Conservation (phyloP, 2,329 filamentous ascomycete genomes). For the Colletotrichum coccodes region DNA sequence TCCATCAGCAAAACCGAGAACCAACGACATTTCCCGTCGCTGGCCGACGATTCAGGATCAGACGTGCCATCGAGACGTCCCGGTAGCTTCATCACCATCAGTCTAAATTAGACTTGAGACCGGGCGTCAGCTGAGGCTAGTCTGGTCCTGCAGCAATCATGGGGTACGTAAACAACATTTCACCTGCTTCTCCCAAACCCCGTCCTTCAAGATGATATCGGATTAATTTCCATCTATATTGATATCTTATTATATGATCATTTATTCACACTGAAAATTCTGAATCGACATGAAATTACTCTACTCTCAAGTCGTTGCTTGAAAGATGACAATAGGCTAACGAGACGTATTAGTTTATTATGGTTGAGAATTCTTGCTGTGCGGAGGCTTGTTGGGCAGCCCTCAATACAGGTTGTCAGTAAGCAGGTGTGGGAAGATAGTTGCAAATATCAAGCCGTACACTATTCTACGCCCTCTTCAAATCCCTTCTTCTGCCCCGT, state of each 20-base stretch:
- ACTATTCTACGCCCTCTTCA: background rate
- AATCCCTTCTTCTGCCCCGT: no score
- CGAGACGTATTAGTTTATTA: background rate
- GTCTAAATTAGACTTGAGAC: background rate
- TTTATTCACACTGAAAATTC: conserved; percentile 30
- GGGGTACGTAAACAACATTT: conserved; percentile 3
- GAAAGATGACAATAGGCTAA: background rate
- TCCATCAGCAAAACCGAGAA: background rate
- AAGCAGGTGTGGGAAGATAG: no score
- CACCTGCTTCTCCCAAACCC: background rate
- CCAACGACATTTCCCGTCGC: background rate
- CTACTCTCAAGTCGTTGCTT: background rate
- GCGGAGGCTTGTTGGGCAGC: background rate
- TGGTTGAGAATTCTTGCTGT: background rate
- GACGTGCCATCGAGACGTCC: background rate
- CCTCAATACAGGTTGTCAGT: no score
- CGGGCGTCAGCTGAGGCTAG: background rate
- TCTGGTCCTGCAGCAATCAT: background rate
- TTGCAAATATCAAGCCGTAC: no score
- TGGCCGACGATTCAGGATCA: background rate
- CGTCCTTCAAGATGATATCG: conserved; percentile 23
- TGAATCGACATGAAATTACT: conserved; percentile 8
- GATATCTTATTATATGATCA: conserved; percentile 30
- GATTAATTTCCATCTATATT: conserved; percentile 19
- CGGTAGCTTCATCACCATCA: no score